Evolutionary conservation across 2,329 filamentous ascomycete genomes (phyloP), one percentile per base, ranked within the genome.

Genomic region (Ophiocordyceps polyrhachis-furcata): DNA sequence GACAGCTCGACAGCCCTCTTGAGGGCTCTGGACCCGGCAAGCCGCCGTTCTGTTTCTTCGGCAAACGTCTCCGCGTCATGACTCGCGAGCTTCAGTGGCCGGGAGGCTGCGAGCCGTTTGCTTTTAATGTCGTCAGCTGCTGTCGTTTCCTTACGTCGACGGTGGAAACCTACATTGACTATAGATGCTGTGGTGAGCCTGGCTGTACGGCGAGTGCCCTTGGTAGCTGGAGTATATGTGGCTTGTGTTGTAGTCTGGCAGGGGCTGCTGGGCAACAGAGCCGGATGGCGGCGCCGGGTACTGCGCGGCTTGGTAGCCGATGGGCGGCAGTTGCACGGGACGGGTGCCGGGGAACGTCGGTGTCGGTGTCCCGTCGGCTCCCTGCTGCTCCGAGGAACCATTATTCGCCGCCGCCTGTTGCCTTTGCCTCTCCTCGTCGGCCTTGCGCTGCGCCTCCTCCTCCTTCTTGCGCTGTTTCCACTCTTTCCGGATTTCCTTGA

Each of bases 381-480:
- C 60, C 41, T 72, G 67, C 53, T 70, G 59, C 52, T 74, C 69
- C 0, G 59, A 51, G 3, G 60, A 65, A 45, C 66, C 67, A 43
- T 71, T 72, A 51, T 73, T 69, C 29, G 72, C 79, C 28, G 61
- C 61, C 2, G 59, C 61, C 45, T 55, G 55, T 43, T 68, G 63
- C 15, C 70, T 74, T 61, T 79, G 79, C 46, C 88, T 83, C 58
- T 95, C 88, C 51, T 96, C 89, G 11, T 88, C 85, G 13, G 82
- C 83, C 69, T 95, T 95, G 57, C 88, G 83, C 54, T 78, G 73
- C 44, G 81, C 81, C 52, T 96, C 89, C 55, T 96, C 89, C 62
- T 96, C 91, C 84, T 98, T 98, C 76, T 96, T 96, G 57, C 91
- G 86, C 37, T 85, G 84, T 69, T 96, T 98, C 91, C 91, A 98